Evolutionary conservation across 768 basidiomycete genomes (phyloP), one percentile per base, ranked within the genome.

Genomic region (Pleurotus citrinopileatus): DNA sequence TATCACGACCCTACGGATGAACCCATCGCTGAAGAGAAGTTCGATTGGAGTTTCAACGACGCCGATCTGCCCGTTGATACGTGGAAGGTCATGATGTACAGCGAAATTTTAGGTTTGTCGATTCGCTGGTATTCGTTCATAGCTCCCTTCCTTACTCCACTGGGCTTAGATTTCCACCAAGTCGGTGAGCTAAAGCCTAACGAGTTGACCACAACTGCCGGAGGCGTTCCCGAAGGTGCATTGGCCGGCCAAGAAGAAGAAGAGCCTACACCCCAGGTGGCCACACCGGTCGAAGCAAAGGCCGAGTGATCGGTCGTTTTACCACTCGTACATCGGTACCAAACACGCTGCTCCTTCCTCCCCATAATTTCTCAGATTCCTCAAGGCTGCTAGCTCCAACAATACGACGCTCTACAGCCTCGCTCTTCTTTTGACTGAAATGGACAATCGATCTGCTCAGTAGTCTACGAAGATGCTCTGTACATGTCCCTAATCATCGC

Each of bases 11-110:
- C 96, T 6, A 94, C 93, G 2, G 97, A 99, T 67, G 97, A 99
- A 67, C 97, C 97, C 7, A 86, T 87, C 17, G 92, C 97, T 10
- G 83, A 78, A 15, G 94, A 98, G 67, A 88, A 90, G 65, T 99
- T 99, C 64, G 97, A 99, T 71, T 99, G 97, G 97, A 91, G 87
- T 63, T 99, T 99, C 83, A 99, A 99, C 70, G 97, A 99, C 59
- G 97, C 97, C 17, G 97, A 99, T 69, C 78, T 99, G 42, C 97
- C 97, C 0, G 91, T 98, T 9, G 97, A 99, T 64, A 96, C 93
- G 1, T 99, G 97, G 97, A 98, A 98, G 73, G 96, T 97, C 66
- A 99, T 99, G 97, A 99, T 99, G 96, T 98, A 98, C 77, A 90
- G 87, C 63, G 96, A 99, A 72, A 98, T 98, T 59, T 77, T 98